A percentile compares a stretch with the other conserved stretches of the same genome.
Conservation (phyloP, 176 grass and related monocot species). For the Hyparrhenia diplandra region DNA sequence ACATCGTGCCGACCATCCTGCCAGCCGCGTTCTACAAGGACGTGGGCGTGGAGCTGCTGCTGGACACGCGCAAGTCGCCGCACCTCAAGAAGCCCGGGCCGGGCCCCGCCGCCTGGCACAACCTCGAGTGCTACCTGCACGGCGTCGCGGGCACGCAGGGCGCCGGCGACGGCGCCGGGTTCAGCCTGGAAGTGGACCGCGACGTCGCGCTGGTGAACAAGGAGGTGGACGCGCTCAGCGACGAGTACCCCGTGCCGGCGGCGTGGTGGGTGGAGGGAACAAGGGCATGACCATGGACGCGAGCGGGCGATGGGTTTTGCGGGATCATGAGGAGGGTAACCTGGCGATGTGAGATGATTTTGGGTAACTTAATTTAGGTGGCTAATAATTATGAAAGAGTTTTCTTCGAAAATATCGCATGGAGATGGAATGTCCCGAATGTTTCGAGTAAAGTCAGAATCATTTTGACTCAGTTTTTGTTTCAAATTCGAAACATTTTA, state of each 20-base stretch:
- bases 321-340: slow-evolving; percentile 73
- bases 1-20: slow-evolving; percentile 66
- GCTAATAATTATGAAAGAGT: no score
- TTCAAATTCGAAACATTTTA: background rate
- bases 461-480: background rate
- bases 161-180: slow-evolving; percentile 19
- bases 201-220: slow-evolving; percentile 88
- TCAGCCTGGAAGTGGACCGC: slow-evolving; percentile 54
- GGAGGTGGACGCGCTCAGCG: slow-evolving; percentile 50
- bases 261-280: slow-evolving; percentile 65
- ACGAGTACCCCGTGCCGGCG: slow-evolving; percentile 60
- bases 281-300: slow-evolving; percentile 65
- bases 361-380: no score
- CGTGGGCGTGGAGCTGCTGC: slow-evolving; percentile 59
- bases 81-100: slow-evolving; percentile 42
- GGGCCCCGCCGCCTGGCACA: slow-evolving; percentile 53
- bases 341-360: slow-evolving; percentile 38
- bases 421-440: background rate
- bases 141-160: slow-evolving; percentile 68
- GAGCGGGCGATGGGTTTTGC: slow-evolving; percentile 53
- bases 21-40: slow-evolving; percentile 52
- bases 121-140: slow-evolving; percentile 80
- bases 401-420: background rate
- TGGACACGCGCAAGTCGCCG: slow-evolving; percentile 69
- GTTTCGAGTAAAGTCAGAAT: background rate